Percentiles rank a stretch among this genome's conserved stretches.
These are phyloP conservation scores for Rhododendron molle DNA, from an alignment of 148 eudicot genomes.

Conservation along the genomic window DNA sequence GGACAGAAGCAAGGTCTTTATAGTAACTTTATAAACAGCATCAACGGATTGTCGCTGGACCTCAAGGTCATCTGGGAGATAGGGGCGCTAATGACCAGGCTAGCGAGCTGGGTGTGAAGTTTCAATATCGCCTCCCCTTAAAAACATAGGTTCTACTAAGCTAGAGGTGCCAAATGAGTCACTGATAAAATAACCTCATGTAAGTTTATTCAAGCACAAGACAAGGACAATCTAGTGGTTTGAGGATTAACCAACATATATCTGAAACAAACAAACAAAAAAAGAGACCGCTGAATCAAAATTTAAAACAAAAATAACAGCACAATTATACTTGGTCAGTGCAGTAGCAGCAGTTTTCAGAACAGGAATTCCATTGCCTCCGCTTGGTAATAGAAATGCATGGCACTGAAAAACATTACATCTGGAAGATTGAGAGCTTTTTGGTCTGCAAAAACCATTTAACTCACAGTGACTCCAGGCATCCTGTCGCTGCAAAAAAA, in stretches of 20 bases:
- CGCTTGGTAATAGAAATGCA: conserved; percentile 44
- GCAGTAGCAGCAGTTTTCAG: conserved; percentile 37
- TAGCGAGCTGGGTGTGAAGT: background rate
- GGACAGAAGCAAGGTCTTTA: background rate
- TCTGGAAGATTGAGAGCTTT: conserved; percentile 23
- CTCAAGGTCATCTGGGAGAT: background rate
- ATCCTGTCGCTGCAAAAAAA: conserved; percentile 43
- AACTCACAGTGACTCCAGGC: conserved; percentile 38
- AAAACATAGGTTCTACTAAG: background rate
- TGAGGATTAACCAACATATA: background rate
- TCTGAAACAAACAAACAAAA: background rate
- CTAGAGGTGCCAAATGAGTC: background rate
- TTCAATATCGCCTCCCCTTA: background rate
- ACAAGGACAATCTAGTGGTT: background rate
- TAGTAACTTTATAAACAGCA: background rate
- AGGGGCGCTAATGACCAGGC: background rate
- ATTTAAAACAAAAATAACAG: background rate
- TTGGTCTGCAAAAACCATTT: conserved; percentile 18
- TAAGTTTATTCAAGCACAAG: background rate
- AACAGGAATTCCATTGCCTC: conserved; percentile 39
- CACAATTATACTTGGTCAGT: conserved; percentile 41
- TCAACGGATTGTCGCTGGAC: background rate
- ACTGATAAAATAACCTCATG: background rate
- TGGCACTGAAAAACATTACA: conserved; percentile 38
- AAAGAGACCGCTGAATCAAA: background rate